These are phyloP conservation scores for Beauveria sp. DNA, from an alignment of 2,329 filamentous ascomycete species.

Conservation along the genomic window DNA sequence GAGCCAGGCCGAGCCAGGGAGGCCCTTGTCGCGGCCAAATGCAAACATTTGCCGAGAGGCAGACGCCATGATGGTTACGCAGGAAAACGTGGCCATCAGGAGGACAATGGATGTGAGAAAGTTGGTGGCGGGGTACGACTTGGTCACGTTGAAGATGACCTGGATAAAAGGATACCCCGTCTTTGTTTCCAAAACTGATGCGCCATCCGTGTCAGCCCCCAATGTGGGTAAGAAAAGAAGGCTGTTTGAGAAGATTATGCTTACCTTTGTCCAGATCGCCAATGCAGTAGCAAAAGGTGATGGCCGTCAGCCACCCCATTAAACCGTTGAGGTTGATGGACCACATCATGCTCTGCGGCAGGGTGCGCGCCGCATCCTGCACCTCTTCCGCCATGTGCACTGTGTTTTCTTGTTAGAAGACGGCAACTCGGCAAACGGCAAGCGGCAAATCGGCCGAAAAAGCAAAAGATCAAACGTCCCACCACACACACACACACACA, in stretches of 20 bases:
- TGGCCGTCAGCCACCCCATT: slow-evolving; percentile 29
- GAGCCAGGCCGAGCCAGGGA: slow-evolving; percentile 46
- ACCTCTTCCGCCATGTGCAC: slow-evolving; percentile 17
- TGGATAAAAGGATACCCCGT: slow-evolving; percentile 21
- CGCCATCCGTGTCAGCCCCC: neutral
- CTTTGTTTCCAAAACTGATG: slow-evolving; percentile 7
- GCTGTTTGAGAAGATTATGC: neutral
- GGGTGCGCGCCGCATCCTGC: slow-evolving; percentile 11
- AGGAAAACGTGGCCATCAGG: slow-evolving; percentile 15
- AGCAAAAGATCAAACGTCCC: neutral
- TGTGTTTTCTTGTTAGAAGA: neutral
- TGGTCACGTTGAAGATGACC: slow-evolving; percentile 18
- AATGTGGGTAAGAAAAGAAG: no score
- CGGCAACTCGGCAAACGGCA: neutral
- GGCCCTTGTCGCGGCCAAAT: slow-evolving; percentile 35
- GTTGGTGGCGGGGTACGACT: slow-evolving; percentile 13
- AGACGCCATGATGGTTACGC: slow-evolving; percentile 18
- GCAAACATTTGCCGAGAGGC: slow-evolving; percentile 21
- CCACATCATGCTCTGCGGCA: slow-evolving; percentile 15
- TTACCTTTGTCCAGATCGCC: slow-evolving; percentile 20
- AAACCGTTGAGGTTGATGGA: slow-evolving; percentile 26
- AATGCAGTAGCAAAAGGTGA: slow-evolving; percentile 27
- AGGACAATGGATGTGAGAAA: slow-evolving; percentile 17
- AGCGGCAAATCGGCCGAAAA: neutral
- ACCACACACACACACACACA: no score